Conservation (phyloP, 1,284 basidiomycete species). For the Austroboletus rostrupii region DNA sequence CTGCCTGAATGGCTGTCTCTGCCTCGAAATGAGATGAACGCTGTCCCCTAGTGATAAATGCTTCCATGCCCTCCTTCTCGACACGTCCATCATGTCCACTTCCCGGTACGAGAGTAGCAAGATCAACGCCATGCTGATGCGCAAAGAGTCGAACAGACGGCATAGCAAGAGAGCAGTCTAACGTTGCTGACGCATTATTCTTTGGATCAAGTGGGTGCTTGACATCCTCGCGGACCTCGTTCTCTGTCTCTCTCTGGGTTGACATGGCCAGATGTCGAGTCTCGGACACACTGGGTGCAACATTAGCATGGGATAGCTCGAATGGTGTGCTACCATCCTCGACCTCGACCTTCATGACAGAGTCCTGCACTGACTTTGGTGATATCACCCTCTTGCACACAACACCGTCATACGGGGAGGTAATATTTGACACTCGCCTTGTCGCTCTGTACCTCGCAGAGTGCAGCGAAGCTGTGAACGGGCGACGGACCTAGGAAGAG, state of each 20-base stretch:
- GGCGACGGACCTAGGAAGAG: constrained; percentile 51
- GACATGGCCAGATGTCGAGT: constrained; percentile 11
- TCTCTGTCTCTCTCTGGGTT: background rate
- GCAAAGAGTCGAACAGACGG: constrained; percentile 81
- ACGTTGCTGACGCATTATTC: constrained; percentile 16
- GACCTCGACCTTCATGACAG: constrained; percentile 75
- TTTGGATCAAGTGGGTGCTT: constrained; percentile 70
- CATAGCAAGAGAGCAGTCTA: constrained; percentile 54
- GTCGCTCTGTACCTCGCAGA: constrained; percentile 94
- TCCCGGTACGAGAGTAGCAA: constrained; percentile 58
- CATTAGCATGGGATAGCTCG: no score
- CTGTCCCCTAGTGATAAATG: constrained; percentile 40
- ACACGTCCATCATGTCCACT: constrained; percentile 75
- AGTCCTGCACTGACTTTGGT: constrained; percentile 84
- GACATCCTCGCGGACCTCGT: constrained; percentile 8
- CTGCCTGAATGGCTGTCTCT: background rate
- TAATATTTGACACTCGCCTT: constrained; percentile 94
- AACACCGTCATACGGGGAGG: constrained; percentile 81
- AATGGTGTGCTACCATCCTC: constrained; percentile 38
- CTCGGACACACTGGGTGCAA: no score
- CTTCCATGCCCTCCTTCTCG: constrained; percentile 73
- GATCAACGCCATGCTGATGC: constrained; percentile 60
- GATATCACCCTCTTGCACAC: constrained; percentile 82
- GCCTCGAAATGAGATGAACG: background rate
- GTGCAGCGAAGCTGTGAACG: constrained; percentile 77